Evolutionary conservation across 805 yeast species (phyloP).

Genomic region (Lipomyces mesembrius): DNA sequence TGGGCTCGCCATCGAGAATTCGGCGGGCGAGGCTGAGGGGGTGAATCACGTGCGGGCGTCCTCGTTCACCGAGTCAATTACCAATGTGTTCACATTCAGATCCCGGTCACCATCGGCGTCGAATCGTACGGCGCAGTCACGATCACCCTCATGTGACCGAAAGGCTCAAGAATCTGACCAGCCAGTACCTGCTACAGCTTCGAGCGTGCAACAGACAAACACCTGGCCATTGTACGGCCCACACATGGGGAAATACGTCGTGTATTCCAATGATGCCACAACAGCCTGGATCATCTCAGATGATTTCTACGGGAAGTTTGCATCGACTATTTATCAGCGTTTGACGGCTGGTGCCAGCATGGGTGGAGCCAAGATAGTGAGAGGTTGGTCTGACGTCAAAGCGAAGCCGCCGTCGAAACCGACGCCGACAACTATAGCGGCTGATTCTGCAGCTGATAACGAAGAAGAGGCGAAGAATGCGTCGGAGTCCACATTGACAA

Average conservation of each 20-base stretch:
- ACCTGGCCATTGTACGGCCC: constrained; percentile 39
- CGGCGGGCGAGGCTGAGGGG: not conserved
- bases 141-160: constrained; percentile 13
- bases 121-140: constrained; percentile 1
- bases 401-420: constrained; percentile 11
- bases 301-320: constrained; percentile 38
- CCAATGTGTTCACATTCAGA: constrained; percentile 30
- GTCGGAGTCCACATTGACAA: not conserved
- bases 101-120: constrained; percentile 18
- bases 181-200: not conserved
- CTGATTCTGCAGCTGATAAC: constrained; percentile 6
- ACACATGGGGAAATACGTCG: constrained; percentile 39
- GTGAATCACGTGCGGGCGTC: constrained; percentile 13
- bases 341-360: constrained; percentile 37
- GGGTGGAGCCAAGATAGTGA: constrained; percentile 40
- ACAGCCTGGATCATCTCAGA: constrained; percentile 41
- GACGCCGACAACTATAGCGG: constrained; percentile 4
- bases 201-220: constrained; percentile 11
- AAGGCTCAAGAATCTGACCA: constrained; percentile 4
- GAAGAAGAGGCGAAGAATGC: constrained; percentile 9
- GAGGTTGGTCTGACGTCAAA: constrained; percentile 39
- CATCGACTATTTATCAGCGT: constrained; percentile 35
- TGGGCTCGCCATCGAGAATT: not conserved
- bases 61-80: constrained; percentile 31
- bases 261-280: constrained; percentile 34